These are phyloP conservation scores for Adansonia grandidieri DNA, from an alignment of 441 rosid genomes.

Conservation along the genomic window DNA sequence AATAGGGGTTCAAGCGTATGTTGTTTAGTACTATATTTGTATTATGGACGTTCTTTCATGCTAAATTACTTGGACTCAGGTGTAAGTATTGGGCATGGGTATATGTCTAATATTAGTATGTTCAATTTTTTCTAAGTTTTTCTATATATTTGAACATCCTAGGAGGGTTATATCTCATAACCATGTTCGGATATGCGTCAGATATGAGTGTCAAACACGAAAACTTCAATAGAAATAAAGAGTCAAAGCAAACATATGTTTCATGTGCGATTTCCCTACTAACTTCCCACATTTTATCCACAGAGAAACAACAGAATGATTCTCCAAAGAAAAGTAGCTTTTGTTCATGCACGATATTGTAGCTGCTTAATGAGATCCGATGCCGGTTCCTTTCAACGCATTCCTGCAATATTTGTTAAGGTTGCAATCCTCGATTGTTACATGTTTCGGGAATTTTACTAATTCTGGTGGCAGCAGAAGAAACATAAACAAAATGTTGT, in stretches of 20 bases:
- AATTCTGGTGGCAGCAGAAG: constrained; percentile 21
- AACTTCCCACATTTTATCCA: neutral
- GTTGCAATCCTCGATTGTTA: constrained; percentile 21
- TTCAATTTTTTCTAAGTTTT: too few species aligned
- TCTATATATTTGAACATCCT: too few species aligned
- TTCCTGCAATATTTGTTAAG: constrained; percentile 17
- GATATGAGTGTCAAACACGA: too few species aligned
- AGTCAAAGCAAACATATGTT: neutral
- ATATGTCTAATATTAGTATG: too few species aligned
- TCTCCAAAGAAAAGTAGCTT: constrained; percentile 42
- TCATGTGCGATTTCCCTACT: neutral
- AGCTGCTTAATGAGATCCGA: constrained; percentile 32
- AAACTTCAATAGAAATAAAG: too few species aligned
- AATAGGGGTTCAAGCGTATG: neutral
- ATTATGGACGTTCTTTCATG: neutral
- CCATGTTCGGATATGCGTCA: too few species aligned
- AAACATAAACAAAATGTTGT: constrained; percentile 22
- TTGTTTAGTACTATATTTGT: neutral
- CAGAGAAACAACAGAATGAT: constrained; percentile 64
- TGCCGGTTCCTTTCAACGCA: neutral
- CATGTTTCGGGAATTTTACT: constrained; percentile 20
- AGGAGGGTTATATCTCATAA: too few species aligned
- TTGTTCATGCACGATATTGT: constrained; percentile 70
- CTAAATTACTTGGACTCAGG: too few species aligned
- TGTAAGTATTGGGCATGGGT: too few species aligned